These are phyloP conservation scores for Pythium scleroteichum DNA, from an alignment of 352 stramenopile genomes.

Conservation along the genomic window DNA sequence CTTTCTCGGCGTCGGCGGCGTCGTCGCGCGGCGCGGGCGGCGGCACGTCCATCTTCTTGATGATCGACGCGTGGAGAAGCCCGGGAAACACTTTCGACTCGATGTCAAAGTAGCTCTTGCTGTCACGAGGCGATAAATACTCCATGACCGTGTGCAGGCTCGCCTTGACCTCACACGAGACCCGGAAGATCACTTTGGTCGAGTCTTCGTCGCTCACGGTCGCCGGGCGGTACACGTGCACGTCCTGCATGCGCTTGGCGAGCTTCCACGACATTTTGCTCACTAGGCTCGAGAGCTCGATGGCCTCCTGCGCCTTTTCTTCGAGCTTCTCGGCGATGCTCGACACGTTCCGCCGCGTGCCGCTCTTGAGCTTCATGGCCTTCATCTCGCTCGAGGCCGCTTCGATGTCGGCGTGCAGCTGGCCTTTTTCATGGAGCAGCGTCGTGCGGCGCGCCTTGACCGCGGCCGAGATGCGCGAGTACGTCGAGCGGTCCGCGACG, in stretches of 20 bases:
- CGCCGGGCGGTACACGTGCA: conserved; percentile 72
- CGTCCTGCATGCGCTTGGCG: conserved; percentile 77
- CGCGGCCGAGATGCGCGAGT: conserved; percentile 14
- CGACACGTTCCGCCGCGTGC: conserved; percentile 39
- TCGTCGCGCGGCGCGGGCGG: conserved; percentile 17
- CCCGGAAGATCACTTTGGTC: conserved; percentile 76
- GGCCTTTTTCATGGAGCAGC: conserved; percentile 44
- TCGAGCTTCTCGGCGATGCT: conserved; percentile 67
- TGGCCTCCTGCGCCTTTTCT: conserved; percentile 71
- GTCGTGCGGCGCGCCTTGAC: conserved; percentile 19
- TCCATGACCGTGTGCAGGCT: conserved; percentile 80
- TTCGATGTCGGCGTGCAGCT: conserved; percentile 39
- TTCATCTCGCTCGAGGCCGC: conserved; percentile 10
- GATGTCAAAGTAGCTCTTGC: conserved; percentile 76
- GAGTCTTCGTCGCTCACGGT: conserved; percentile 47
- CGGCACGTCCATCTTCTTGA: conserved; percentile 76
- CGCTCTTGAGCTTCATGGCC: conserved; percentile 29
- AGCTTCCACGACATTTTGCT: conserved; percentile 66
- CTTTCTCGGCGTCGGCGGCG: conserved; percentile 3
- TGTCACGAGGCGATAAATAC: conserved; percentile 69
- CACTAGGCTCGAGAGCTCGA: conserved; percentile 57
- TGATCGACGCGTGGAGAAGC: conserved; percentile 71
- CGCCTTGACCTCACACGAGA: conserved; percentile 84
- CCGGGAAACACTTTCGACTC: conserved; percentile 83
- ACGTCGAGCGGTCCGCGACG: conserved; percentile 7